Evolutionary conservation across 1,284 basidiomycete genomes (phyloP).

Genomic region (Fomitiporia mediterranea): DNA sequence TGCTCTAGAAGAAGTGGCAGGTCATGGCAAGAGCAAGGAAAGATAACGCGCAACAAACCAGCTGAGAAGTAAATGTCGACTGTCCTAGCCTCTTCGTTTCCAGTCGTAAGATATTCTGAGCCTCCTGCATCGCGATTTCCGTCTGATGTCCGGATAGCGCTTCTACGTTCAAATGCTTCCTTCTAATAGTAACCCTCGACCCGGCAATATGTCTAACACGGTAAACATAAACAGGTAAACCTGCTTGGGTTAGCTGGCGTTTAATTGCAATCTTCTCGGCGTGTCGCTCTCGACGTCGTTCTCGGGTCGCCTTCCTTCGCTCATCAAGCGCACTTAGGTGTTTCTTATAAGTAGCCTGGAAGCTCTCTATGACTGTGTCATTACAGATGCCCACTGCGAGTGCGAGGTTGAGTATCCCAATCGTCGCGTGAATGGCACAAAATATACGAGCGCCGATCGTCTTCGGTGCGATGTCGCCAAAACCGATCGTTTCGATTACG

Average conservation of each 20-base stretch:
- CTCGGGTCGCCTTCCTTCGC: constrained; percentile 20
- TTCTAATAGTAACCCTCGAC: constrained; percentile 4
- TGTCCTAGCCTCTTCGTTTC: not conserved
- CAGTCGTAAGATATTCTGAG: constrained; percentile 8
- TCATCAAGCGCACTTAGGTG: constrained; percentile 20
- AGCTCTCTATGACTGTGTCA: constrained; percentile 35
- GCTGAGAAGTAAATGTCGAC: not conserved
- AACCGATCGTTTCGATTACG: constrained; percentile 72
- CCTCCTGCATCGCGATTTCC: constrained; percentile 14
- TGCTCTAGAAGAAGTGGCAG: not conserved
- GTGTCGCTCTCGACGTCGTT: constrained; percentile 17
- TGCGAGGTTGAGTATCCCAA: constrained; percentile 57
- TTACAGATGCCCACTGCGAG: constrained; percentile 34
- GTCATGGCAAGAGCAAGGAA: too few species aligned
- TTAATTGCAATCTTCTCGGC: constrained; percentile 22
- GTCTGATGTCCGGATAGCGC: constrained; percentile 22
- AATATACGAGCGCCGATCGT: constrained; percentile 49
- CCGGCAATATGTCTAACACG: constrained; percentile 15
- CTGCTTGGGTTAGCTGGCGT: constrained; percentile 20
- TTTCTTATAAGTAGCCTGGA: constrained; percentile 28
- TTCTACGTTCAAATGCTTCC: constrained; percentile 22
- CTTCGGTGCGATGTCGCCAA: constrained; percentile 67
- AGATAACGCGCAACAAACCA: not conserved
- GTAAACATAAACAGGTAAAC: constrained; percentile 23
- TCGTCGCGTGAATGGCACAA: constrained; percentile 49